phyloP scores from a whole-genome alignment of 345 rosid species.

The Ailanthus altissimus region DNA sequence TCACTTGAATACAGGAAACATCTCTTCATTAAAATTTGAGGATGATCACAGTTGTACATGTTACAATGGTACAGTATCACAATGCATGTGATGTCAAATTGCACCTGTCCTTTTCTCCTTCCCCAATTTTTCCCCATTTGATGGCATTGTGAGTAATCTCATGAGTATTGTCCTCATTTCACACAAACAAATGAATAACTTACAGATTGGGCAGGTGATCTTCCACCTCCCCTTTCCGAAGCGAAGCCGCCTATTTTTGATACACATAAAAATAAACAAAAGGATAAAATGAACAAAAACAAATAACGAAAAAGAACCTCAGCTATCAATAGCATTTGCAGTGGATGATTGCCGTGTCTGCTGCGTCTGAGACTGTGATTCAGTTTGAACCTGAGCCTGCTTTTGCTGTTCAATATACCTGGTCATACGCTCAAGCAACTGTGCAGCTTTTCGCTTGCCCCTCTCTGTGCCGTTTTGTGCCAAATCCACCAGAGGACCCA shows the following conservation, averaged over 20 bases:
- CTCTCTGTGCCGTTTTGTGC: constrained; percentile 89
- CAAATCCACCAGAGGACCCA: constrained; percentile 75
- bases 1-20: constrained; percentile 34
- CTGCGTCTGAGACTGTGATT: constrained; percentile 41
- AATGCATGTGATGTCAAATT: neutral
- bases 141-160: constrained; percentile 12
- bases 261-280: constrained; percentile 12
- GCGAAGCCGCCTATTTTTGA: constrained; percentile 28
- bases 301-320: constrained; percentile 30
- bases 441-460: constrained; percentile 93
- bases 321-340: constrained; percentile 44
- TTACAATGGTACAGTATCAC: constrained; percentile 29
- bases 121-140: constrained; percentile 6
- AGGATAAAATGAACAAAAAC: constrained; percentile 21
- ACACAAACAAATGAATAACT: constrained; percentile 43
- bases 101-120: constrained; percentile 16
- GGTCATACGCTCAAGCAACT: constrained; percentile 77
- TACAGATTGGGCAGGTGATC: constrained; percentile 44
- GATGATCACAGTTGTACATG: constrained; percentile 41
- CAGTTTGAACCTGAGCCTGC: constrained; percentile 47
- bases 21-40: constrained; percentile 54
- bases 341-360: constrained; percentile 34
- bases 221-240: constrained; percentile 48
- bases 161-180: constrained; percentile 17
- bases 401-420: constrained; percentile 72